Evolutionary conservation across 1,139 yeast species (phyloP).

Genomic region (Yamadazyma spencermartinsiae): DNA sequence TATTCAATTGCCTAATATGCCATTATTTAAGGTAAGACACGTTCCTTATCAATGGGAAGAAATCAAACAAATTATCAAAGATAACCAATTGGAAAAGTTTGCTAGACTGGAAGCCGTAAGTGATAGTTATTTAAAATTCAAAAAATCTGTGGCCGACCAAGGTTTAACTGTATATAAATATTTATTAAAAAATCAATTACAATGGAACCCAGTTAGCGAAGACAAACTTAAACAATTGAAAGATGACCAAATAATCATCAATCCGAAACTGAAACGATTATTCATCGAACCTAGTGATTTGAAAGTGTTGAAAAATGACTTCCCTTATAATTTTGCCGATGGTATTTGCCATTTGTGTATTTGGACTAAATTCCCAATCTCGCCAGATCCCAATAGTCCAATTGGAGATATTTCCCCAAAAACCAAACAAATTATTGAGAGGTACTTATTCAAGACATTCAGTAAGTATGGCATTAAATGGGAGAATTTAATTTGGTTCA

Average conservation of each 20-base stretch:
- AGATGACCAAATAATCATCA: slow-evolving; percentile 23
- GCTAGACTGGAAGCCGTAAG: slow-evolving; percentile 40
- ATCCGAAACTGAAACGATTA: slow-evolving; percentile 19
- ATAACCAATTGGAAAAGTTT: slow-evolving; percentile 39
- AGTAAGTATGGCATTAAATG: slow-evolving; percentile 34
- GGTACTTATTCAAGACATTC: slow-evolving; percentile 47
- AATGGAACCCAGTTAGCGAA: slow-evolving; percentile 27
- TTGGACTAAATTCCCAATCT: slow-evolving; percentile 41
- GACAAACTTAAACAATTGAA: slow-evolving; percentile 21
- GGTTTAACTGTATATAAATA: slow-evolving; percentile 36
- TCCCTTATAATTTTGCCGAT: slow-evolving; percentile 42
- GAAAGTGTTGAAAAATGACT: slow-evolving; percentile 41
- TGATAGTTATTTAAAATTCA: slow-evolving; percentile 34
- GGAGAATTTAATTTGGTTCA: slow-evolving; percentile 55
- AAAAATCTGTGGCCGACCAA: slow-evolving; percentile 27
- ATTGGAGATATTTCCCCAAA: slow-evolving; percentile 46
- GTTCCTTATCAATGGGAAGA: slow-evolving; percentile 39
- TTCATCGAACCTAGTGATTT: slow-evolving; percentile 24
- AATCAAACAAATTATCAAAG: slow-evolving; percentile 27
- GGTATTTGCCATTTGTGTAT: slow-evolving; percentile 43
- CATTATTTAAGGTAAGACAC: slow-evolving; percentile 38
- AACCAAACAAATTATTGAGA: slow-evolving; percentile 37
- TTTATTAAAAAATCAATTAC: slow-evolving; percentile 34
- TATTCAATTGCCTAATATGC: slow-evolving; percentile 39
- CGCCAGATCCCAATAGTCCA: slow-evolving; percentile 30